Percentiles rank a stretch among this genome's conserved stretches.
Evolutionary conservation across 2,329 filamentous ascomycete genomes (phyloP).

Genomic region (Xylaria sp.): DNA sequence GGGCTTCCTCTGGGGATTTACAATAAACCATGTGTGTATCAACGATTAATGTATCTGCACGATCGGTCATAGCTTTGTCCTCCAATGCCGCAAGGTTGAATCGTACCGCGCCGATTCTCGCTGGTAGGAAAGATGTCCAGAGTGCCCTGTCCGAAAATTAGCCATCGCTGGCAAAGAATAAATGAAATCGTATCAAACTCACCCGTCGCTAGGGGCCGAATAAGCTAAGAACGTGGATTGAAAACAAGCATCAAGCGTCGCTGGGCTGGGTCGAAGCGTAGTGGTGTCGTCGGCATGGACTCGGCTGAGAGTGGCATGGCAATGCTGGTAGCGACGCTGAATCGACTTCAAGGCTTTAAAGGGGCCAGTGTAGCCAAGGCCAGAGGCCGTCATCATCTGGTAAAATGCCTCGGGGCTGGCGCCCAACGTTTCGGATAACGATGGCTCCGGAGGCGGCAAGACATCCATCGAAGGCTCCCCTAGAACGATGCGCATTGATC

Average conservation of each 20-base stretch:
- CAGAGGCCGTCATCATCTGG: constrained; percentile 47
- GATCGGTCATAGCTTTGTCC: neutral
- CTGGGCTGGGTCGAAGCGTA: constrained; percentile 45
- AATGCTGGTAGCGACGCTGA: constrained; percentile 44
- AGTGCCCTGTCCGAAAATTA: constrained; percentile 40
- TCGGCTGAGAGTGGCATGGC: constrained; percentile 41
- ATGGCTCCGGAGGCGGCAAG: constrained; percentile 36
- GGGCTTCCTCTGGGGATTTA: constrained; percentile 20
- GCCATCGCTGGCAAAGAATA: neutral
- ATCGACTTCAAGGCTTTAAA: constrained; percentile 45
- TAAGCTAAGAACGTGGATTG: constrained; percentile 51
- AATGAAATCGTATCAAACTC: constrained; percentile 17
- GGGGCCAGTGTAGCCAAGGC: constrained; percentile 48
- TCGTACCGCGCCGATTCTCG: constrained; percentile 41
- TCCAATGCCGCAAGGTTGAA: constrained; percentile 46
- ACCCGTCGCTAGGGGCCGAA: constrained; percentile 48
- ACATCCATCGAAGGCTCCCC: constrained; percentile 34
- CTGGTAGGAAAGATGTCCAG: constrained; percentile 51
- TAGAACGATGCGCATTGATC: constrained; percentile 42
- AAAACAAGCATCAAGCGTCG: constrained; percentile 49
- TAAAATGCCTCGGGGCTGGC: constrained; percentile 46
- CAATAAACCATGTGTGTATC: constrained; percentile 39
- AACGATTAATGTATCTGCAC: constrained; percentile 40
- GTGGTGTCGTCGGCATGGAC: constrained; percentile 47
- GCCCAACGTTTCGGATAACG: constrained; percentile 41